Conservation (phyloP, 352 stramenopile species). For the Pythium guiyangense region DNA sequence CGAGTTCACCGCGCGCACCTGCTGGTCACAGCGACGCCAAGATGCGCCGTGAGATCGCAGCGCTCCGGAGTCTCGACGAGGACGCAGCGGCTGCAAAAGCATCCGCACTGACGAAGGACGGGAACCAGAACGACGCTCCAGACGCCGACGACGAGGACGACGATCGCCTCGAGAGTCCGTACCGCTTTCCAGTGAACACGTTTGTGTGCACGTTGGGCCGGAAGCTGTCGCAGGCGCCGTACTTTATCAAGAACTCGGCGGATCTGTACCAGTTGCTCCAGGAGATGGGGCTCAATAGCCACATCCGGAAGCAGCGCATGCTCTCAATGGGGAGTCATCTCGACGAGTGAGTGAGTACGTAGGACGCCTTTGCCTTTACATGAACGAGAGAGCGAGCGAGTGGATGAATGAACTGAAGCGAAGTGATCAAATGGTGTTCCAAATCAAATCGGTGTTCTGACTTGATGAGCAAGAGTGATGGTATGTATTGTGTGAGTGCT, state of each 20-base stretch:
- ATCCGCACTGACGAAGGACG: constrained; percentile 8
- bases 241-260: constrained; percentile 86
- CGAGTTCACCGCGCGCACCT: constrained; percentile 12
- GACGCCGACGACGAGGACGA: constrained; percentile 42
- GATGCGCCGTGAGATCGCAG: constrained; percentile 15
- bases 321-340: constrained; percentile 40
- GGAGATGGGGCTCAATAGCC: constrained; percentile 81
- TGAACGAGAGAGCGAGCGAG: neutral
- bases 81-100: constrained; percentile 13
- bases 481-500: no score
- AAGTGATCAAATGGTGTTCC: no score
- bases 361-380: neutral
- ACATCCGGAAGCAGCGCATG: constrained; percentile 69
- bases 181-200: constrained; percentile 78
- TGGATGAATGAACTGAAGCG: neutral
- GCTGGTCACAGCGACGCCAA: constrained; percentile 15
- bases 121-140: constrained; percentile 14
- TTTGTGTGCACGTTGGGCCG: constrained; percentile 82
- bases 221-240: constrained; percentile 79
- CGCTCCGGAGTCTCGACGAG: constrained; percentile 15
- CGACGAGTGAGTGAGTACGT: constrained; percentile 10
- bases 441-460: no score
- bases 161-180: constrained; percentile 13
- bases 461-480: no score
- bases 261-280: constrained; percentile 81